A percentile compares a stretch with the other conserved stretches of the same genome.
phyloP scores from a whole-genome alignment of 768 basidiomycete genomes.

The Tricholoma sp. region DNA sequence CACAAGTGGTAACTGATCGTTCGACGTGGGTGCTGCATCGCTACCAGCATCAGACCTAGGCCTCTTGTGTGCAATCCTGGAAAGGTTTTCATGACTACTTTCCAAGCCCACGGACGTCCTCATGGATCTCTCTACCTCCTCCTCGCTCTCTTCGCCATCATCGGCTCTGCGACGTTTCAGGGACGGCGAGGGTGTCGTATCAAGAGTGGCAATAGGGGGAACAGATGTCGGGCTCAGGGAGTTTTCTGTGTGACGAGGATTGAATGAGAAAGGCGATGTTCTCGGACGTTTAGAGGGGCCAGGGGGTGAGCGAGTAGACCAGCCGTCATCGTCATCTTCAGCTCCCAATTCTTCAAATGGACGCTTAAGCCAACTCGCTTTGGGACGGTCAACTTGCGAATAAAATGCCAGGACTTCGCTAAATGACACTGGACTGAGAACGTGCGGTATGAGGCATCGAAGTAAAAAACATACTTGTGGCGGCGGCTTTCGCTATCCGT shows the following conservation, averaged over 20 bases:
- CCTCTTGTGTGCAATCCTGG: neutral
- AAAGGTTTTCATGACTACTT: neutral
- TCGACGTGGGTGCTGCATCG: neutral
- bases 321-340: neutral
- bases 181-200: neutral
- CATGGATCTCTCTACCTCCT: conserved; percentile 11
- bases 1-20: neutral
- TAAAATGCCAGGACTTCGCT: neutral
- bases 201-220: neutral
- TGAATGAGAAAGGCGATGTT: neutral
- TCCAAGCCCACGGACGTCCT: neutral
- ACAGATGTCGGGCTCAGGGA: neutral
- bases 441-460: neutral
- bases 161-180: conserved; percentile 6
- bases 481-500: neutral
- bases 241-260: neutral
- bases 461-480: neutral
- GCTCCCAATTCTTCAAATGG: neutral
- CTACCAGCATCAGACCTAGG: neutral
- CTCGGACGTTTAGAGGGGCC: neutral
- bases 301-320: neutral
- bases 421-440: neutral
- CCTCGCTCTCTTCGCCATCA: conserved; percentile 8
- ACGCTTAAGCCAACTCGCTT: neutral
- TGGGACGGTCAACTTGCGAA: neutral